phyloP scores from a whole-genome alignment of 345 rosid species.

The Eutrema japonicum region DNA sequence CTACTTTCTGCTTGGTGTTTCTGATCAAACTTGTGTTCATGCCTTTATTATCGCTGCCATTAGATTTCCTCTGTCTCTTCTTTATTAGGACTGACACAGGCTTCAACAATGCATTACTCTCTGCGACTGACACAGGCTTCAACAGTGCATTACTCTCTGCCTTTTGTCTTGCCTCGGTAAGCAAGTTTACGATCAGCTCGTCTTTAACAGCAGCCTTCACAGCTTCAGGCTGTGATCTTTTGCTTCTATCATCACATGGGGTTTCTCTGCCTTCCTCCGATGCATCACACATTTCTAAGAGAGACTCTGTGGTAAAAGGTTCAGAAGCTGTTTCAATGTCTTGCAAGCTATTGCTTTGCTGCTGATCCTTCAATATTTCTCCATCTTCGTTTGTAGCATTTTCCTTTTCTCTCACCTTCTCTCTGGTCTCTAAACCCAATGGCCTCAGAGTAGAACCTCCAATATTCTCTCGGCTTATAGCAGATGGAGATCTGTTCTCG shows the following conservation, averaged over 20 bases:
- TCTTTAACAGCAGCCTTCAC: conserved; percentile 41
- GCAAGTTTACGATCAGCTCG: conserved; percentile 38
- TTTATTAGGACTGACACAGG: conserved; percentile 35
- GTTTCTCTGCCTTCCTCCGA: conserved; percentile 38
- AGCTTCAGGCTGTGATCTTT: conserved; percentile 34
- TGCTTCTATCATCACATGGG: conserved; percentile 37
- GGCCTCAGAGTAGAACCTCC: conserved; percentile 28
- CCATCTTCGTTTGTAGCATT: conserved; percentile 40
- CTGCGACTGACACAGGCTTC: conserved; percentile 36
- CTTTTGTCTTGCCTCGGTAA: conserved; percentile 40
- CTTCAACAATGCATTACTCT: conserved; percentile 43
- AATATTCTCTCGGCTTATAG: conserved; percentile 31
- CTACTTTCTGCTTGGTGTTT: conserved; percentile 43
- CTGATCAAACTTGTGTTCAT: conserved; percentile 35
- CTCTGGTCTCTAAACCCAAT: conserved; percentile 17
- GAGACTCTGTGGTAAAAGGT: conserved; percentile 50
- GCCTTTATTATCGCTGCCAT: conserved; percentile 27
- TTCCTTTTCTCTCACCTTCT: conserved; percentile 29
- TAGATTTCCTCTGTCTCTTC: conserved; percentile 37
- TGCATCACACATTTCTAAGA: conserved; percentile 47
- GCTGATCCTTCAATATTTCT: conserved; percentile 39
- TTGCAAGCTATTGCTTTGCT: conserved; percentile 26
- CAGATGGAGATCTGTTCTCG: conserved; percentile 28
- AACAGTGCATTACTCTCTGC: conserved; percentile 41
- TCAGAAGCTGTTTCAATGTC: conserved; percentile 38